Evolutionary conservation across 2,329 filamentous ascomycete genomes (phyloP).

Genomic region (Microcyclosporella mali): DNA sequence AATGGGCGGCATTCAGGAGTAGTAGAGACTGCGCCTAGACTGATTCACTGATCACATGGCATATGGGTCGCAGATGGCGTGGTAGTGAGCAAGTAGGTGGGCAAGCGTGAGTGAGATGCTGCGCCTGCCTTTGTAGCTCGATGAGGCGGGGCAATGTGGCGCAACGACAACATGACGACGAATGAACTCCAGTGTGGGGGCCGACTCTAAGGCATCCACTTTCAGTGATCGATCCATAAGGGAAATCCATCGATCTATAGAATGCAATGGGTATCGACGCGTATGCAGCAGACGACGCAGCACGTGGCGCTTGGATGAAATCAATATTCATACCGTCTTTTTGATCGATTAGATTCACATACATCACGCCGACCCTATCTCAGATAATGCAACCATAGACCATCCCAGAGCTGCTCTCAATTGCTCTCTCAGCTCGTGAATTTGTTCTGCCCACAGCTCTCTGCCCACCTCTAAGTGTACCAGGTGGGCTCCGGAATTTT

Average conservation of each 20-base stretch:
- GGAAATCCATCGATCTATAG: neutral
- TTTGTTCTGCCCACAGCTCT: slow-evolving; percentile 2
- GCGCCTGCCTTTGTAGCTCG: slow-evolving; percentile 1
- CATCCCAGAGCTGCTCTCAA: neutral
- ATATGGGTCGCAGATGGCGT: too few species aligned
- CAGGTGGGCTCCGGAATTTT: slow-evolving; percentile 55
- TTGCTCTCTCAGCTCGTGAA: neutral
- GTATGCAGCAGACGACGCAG: neutral
- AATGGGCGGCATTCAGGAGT: slow-evolving; percentile 5
- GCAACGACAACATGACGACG: slow-evolving; percentile 1
- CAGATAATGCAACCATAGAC: too few species aligned
- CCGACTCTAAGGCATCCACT: slow-evolving; percentile 5
- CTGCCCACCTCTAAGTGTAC: slow-evolving; percentile 46
- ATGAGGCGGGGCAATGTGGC: slow-evolving; percentile 2
- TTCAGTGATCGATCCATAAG: neutral
- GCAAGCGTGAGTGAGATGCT: neutral
- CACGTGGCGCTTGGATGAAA: too few species aligned
- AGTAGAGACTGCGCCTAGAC: neutral
- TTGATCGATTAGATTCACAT: too few species aligned
- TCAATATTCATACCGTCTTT: neutral
- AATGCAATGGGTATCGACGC: neutral
- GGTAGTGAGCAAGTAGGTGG: too few species aligned
- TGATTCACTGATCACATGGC: slow-evolving; percentile 2
- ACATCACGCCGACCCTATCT: too few species aligned
- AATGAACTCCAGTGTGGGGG: neutral